These are phyloP conservation scores for Symbiodinium pilosum DNA, from an alignment of 73 alveolate species.

Conservation along the genomic window DNA sequence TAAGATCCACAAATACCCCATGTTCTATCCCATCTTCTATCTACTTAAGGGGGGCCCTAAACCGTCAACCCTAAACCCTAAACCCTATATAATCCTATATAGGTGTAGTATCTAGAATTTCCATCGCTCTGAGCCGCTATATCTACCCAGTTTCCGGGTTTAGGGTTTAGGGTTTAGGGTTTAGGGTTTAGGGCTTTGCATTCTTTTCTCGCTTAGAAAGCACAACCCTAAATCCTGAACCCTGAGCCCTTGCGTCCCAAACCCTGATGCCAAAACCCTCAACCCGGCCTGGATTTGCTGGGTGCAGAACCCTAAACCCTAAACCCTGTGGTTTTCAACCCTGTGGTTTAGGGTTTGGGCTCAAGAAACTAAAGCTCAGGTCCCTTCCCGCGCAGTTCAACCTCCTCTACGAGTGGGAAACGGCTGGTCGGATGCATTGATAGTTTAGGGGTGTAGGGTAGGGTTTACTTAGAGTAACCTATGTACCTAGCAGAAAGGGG, in stretches of 20 bases:
- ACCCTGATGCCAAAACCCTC: too few relatives aligned
- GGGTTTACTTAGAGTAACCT: neutral
- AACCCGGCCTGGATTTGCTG: too few relatives aligned
- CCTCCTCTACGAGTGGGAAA: slow-evolving; percentile 51
- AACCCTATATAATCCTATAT: too few relatives aligned
- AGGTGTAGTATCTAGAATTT: too few relatives aligned
- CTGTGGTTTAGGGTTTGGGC: neutral
- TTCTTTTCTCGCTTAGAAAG: too few relatives aligned
- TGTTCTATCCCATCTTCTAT: too few relatives aligned
- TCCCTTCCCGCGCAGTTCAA: slow-evolving; percentile 55
- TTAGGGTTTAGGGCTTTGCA: neutral
- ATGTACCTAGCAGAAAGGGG: neutral
- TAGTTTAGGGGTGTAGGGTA: neutral
- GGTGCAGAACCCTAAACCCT: neutral
- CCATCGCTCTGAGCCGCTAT: too few relatives aligned
- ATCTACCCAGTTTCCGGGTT: neutral
- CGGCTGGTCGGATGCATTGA: neutral
- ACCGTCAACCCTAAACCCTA: too few relatives aligned
- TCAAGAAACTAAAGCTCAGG: neutral
- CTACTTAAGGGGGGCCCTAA: too few relatives aligned
- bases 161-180: neutral
- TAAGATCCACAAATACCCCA: too few relatives aligned
- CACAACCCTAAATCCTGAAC: too few relatives aligned
- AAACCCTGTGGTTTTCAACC: neutral
- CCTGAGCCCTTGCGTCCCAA: too few relatives aligned